A percentile compares a stretch with the other conserved stretches of the same genome.
Conservation (phyloP, 2,329 filamentous ascomycete genomes). For the Pseudocercospora musae region DNA sequence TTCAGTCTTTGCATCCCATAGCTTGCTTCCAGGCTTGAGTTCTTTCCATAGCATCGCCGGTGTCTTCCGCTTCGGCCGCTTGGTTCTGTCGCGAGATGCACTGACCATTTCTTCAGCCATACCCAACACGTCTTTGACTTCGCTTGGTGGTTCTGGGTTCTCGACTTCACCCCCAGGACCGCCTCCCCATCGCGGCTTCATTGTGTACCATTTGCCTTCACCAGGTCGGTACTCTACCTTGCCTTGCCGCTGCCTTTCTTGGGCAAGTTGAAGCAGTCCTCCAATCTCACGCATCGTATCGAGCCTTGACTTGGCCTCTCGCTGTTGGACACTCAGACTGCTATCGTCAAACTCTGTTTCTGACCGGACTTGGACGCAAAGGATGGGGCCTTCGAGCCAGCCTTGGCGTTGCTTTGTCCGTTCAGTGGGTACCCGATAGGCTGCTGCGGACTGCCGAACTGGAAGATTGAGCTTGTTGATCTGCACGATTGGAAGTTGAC, state of each 20-base stretch:
- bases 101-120: conserved; percentile 18
- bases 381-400: conserved; percentile 56
- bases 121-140: conserved; percentile 25
- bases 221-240: conserved; percentile 49
- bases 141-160: conserved; percentile 38
- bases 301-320: conserved; percentile 37
- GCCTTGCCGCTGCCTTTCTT: conserved; percentile 59
- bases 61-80: conserved; percentile 37
- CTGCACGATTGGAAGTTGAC: conserved; percentile 44
- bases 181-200: conserved; percentile 56
- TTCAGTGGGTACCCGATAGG: conserved; percentile 54
- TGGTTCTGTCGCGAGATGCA: conserved; percentile 3
- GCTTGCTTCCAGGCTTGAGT: conserved; percentile 46
- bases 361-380: conserved; percentile 54
- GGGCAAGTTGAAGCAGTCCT: conserved; percentile 55
- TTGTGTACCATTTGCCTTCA: conserved; percentile 61
- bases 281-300: conserved; percentile 58
- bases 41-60: conserved; percentile 53
- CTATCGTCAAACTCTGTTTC: conserved; percentile 50
- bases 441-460: conserved; percentile 54
- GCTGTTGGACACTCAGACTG: conserved; percentile 25
- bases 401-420: conserved; percentile 52
- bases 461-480: conserved; percentile 49
- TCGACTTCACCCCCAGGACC: conserved; percentile 47
- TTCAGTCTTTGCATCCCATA: conserved; percentile 56